These are phyloP conservation scores for Epichloe baconii DNA, from an alignment of 2,329 filamentous ascomycete species.

Conservation along the genomic window DNA sequence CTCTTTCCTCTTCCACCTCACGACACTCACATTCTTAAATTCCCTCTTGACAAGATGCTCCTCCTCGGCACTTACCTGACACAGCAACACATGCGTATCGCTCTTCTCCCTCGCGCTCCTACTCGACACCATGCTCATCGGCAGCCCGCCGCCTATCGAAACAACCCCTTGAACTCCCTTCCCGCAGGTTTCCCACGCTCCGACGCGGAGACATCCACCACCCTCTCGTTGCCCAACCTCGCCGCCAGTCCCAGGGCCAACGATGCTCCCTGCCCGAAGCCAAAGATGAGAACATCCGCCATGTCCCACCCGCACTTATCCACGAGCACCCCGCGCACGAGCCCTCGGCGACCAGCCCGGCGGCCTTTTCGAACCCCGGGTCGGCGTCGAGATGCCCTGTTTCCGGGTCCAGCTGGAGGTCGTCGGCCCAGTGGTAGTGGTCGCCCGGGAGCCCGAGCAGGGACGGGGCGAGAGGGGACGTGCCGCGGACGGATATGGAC, in stretches of 20 bases:
- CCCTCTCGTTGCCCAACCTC: constrained; percentile 16
- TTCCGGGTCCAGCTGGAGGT: constrained; percentile 37
- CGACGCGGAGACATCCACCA: constrained; percentile 21
- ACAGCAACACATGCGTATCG: constrained; percentile 49
- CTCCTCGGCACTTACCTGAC: constrained; percentile 48
- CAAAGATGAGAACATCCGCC: constrained; percentile 49
- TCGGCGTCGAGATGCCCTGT: constrained; percentile 46
- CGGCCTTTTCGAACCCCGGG: constrained; percentile 43
- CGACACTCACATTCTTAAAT: constrained; percentile 54
- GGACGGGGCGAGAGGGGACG: constrained; percentile 51
- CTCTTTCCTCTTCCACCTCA: constrained; percentile 54
- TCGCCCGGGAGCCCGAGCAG: constrained; percentile 28
- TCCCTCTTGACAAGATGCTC: constrained; percentile 49
- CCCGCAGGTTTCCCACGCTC: constrained; percentile 2
- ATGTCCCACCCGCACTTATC: constrained; percentile 44
- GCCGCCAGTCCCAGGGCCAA: constrained; percentile 44
- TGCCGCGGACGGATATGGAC: constrained; percentile 61
- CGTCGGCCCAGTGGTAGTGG: constrained; percentile 55
- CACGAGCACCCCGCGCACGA: constrained; percentile 40
- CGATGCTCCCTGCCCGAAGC: constrained; percentile 55
- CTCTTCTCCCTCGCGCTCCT: constrained; percentile 37
- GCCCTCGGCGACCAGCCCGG: constrained; percentile 30
- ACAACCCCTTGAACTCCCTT: constrained; percentile 37
- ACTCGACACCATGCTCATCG: constrained; percentile 35
- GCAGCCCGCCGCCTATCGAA: constrained; percentile 48